phyloP scores from a whole-genome alignment of 2,329 filamentous ascomycete species.

The Zasmidium angulare region DNA sequence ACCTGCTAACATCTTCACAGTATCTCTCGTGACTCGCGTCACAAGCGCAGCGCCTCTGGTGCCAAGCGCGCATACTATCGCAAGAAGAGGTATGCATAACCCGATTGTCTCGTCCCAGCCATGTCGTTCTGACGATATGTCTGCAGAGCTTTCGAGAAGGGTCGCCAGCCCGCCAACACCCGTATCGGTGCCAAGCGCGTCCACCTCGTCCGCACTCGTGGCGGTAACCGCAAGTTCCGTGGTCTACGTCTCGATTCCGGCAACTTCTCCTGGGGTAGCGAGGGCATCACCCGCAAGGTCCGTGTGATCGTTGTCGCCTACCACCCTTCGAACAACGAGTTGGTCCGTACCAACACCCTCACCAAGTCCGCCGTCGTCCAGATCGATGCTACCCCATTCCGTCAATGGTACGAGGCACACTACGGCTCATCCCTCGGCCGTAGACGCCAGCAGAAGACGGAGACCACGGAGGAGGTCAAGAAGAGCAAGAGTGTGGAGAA shows the following conservation, averaged over 20 bases:
- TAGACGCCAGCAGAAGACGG: conserved; percentile 79
- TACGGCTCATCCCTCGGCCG: conserved; percentile 90
- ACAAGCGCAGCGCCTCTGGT: conserved; percentile 99
- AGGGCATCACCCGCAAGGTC: conserved; percentile 97
- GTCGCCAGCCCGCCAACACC: conserved; percentile 98
- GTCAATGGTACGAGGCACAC: conserved; percentile 99
- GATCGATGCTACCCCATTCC: conserved; percentile 97
- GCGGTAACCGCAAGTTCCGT: conserved; percentile 99
- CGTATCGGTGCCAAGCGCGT: conserved; percentile 97
- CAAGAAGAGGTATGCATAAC: conserved; percentile 61
- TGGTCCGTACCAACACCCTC: conserved; percentile 99
- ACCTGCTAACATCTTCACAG: conserved; percentile 48
- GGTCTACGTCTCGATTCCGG: conserved; percentile 96
- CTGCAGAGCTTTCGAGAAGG: conserved; percentile 99
- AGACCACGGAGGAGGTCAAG: conserved; percentile 69
- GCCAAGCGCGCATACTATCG: conserved; percentile 71
- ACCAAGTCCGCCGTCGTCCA: conserved; percentile 99
- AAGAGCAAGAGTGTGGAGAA: conserved; percentile 94
- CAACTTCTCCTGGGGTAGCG: conserved; percentile 99
- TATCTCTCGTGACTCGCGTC: conserved; percentile 99
- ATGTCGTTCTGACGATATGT: conserved; percentile 54
- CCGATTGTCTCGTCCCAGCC: conserved; percentile 53
- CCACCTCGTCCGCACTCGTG: conserved; percentile 94
- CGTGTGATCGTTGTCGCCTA: conserved; percentile 97
- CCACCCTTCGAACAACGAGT: conserved; percentile 99